phyloP scores from a whole-genome alignment of 352 stramenopile genomes.

The Globisporangium spiculum region DNA sequence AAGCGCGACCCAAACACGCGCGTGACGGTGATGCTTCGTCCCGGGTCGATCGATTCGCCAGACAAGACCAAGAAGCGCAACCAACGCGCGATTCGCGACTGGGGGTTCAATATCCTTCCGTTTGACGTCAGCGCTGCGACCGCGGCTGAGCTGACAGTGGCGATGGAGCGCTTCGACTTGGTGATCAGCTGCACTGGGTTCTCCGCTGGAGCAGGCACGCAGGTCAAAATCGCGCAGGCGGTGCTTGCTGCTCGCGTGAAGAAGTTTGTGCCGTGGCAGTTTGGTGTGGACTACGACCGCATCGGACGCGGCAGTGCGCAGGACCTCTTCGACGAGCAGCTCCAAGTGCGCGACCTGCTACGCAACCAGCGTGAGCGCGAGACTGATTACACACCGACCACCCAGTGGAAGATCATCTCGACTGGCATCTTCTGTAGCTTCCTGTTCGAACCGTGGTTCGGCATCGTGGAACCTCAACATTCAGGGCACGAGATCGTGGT shows the following conservation, averaged over 20 bases:
- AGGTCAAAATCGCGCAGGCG: conserved; percentile 15
- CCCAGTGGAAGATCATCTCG: conserved; percentile 16
- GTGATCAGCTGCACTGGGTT: conserved; percentile 16
- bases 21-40: conserved; percentile 4
- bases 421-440: conserved; percentile 18
- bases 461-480: conserved; percentile 10
- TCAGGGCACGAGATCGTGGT: conserved; percentile 5
- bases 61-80: background rate
- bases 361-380: conserved; percentile 2
- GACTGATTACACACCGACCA: background rate
- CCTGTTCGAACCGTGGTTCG: conserved; percentile 16
- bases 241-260: conserved; percentile 9
- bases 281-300: conserved; percentile 17
- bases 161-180: conserved; percentile 5
- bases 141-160: conserved; percentile 3
- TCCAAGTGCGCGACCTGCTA: conserved; percentile 17
- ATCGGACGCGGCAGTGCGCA: conserved; percentile 13
- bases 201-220: conserved; percentile 13
- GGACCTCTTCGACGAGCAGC: conserved; percentile 18
- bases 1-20: background rate
- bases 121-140: background rate
- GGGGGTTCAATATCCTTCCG: background rate
- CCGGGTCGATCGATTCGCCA: background rate
- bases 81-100: background rate
- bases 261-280: conserved; percentile 18